A percentile compares a stretch with the other conserved stretches of the same genome.
Conservation (phyloP, 148 eudicot species). For the Dianthus caryophyllus region DNA sequence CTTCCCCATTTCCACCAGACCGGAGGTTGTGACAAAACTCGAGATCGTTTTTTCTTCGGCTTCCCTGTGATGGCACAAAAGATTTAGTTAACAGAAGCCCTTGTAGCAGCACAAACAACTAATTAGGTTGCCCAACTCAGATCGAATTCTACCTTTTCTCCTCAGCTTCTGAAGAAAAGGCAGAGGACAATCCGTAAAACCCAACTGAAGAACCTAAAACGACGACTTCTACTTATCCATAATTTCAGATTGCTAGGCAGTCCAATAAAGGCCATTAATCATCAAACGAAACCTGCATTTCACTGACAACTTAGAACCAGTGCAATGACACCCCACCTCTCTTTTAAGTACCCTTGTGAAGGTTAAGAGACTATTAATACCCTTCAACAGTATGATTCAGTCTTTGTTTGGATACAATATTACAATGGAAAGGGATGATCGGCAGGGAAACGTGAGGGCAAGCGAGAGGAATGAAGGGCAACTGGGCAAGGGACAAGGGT, state of each 20-base stretch:
- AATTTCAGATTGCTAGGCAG: constrained; percentile 8
- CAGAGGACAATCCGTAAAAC: constrained; percentile 6
- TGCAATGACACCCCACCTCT: not conserved
- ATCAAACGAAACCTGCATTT: constrained; percentile 2
- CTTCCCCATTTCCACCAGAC: constrained; percentile 68
- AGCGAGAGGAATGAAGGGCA: too few species aligned
- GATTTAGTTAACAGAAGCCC: not conserved
- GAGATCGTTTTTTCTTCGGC: constrained; percentile 33
- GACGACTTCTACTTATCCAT: not conserved
- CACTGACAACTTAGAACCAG: constrained; percentile 8
- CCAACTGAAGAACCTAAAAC: not conserved
- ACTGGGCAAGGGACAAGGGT: not conserved
- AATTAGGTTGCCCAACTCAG: constrained; percentile 2
- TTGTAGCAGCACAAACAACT: not conserved
- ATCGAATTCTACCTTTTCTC: constrained; percentile 14
- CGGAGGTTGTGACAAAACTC: constrained; percentile 33
- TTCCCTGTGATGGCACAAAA: constrained; percentile 37
- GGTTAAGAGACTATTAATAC: not conserved
- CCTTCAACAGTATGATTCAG: not conserved
- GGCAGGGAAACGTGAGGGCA: too few species aligned
- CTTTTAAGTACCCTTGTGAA: too few species aligned
- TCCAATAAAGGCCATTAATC: not conserved
- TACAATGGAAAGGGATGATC: too few species aligned
- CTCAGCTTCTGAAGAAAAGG: constrained; percentile 11
- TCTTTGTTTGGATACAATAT: too few species aligned